Conservation (phyloP, 78 protist species). For the Dictyostelium discoideum region DNA sequence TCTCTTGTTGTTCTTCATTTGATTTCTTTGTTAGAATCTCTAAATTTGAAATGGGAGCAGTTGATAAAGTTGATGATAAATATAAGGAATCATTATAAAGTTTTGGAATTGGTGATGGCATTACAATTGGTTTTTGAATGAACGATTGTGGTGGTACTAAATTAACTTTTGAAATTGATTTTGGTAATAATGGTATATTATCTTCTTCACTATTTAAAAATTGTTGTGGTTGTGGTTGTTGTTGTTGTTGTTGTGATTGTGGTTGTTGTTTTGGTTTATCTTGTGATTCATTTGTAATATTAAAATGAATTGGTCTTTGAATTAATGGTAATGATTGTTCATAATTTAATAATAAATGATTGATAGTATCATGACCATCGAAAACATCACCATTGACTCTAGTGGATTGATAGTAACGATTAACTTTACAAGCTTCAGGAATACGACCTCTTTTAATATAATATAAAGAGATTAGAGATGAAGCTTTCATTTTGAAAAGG, state of each 20-base stretch:
- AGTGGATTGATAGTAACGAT: not conserved
- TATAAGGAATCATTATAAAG: not conserved
- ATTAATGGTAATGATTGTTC: constrained; percentile 22
- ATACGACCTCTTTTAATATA: constrained; percentile 22
- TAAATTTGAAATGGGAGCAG: not conserved
- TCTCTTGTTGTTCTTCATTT: not conserved
- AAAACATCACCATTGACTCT: not conserved
- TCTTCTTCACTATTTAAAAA: not conserved
- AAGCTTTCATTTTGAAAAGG: not conserved
- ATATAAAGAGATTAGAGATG: not conserved
- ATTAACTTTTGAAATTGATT: constrained; percentile 11
- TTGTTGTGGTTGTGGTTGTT: not conserved
- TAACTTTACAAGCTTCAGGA: constrained; percentile 16
- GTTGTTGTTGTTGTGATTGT: not conserved
- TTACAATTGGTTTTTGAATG: constrained; percentile 13
- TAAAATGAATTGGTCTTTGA: not conserved
- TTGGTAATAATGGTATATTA: constrained; percentile 58
- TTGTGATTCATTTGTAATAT: not conserved
- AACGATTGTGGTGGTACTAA: constrained; percentile 6
- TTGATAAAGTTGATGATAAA: constrained; percentile 5
- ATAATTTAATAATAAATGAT: constrained; percentile 5
- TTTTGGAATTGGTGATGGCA: not conserved
- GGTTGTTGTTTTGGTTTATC: not conserved
- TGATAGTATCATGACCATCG: constrained; percentile 16
- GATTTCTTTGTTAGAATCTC: not conserved